Evolutionary conservation across 2,329 filamentous ascomycete genomes (phyloP), one percentile per base, ranked within the genome.

Genomic region (Chrysoporthe austroafricana): DNA sequence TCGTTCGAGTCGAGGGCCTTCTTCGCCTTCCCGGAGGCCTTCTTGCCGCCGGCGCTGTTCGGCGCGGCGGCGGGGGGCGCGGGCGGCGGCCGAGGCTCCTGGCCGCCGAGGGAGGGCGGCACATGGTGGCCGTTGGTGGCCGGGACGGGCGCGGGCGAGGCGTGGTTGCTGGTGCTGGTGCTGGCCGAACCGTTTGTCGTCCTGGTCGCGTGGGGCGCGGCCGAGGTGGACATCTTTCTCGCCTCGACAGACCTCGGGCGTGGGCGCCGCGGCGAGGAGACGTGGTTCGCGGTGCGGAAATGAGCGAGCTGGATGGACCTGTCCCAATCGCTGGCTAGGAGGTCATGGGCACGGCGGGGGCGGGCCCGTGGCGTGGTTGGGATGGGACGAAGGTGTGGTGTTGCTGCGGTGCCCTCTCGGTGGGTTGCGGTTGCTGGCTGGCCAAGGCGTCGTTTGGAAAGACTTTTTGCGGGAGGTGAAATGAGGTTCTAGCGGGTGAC

Each of bases 1-100:
- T 98, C 96, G 74, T 88, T 92, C 26, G 93, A 91, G 77, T 97
- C 94, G 71, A 92, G 82, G 60, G 87, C 84, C 81, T 96, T 97
- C 82, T 96, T 97, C 73, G 86, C 88, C 82, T 96, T 97, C 8
- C 39, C 42, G 50, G 57, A 58, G 80, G 96, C 88, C 82, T 96
- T 97, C 66, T 85, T 87, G 44, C 42, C 11, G 80, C 96, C 96
- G 39, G 9, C 42, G 39, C 39, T 42, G 82, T 94, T 96, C 79
- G 86, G 80, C 44, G 85, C 80, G 74, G 81, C 76, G 69, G 81
- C 76, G 67, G 83, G 82, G 26, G 80, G 79, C 4, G 79, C 78
- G 60, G 80, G 79, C 26, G 80, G 79, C n/a, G 78, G 79, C 63
- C 80, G 78, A 58, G 75, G 79, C 60, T 82, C 80, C 72, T 81